Evolutionary conservation across 129 eudicot species (phyloP), one percentile per base, ranked within the genome.

Genomic region (Arctium lappa): DNA sequence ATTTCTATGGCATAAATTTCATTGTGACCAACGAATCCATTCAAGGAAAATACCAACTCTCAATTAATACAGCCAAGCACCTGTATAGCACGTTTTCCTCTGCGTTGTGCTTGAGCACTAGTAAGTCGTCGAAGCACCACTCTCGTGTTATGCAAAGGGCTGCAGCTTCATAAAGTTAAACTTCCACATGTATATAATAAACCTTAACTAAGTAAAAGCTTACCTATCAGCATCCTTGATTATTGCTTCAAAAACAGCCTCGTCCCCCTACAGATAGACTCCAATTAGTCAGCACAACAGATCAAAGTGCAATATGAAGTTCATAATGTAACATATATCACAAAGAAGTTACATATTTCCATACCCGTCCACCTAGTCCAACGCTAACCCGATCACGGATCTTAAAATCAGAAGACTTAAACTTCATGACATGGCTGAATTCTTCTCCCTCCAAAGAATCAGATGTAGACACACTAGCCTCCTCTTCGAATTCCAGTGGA

Each of bases 11-110:
- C 29, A 65, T 62, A 79, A 76, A 50, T 72, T 42, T 53, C 36
- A 73, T n/a, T 29, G 4, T 38, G 82, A 39, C 69, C 8, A 7
- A 38, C 7, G 11, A 10, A 16, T 77, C 44, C 36, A 69, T 74
- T 63, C 74, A 63, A 73, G 33, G 63, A 78, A 80, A 69, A 27
- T 18, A 32, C 32, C 68, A 32, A 9, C 6, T 50, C 31, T 73
- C 63, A 70, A 69, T 34, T 4, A 31, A 13, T 39, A 75, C 16
- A 77, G 29, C 66, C 31, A 82, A 82, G 9, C 72, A 95, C 99
- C 99, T 96, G 94, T 77, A 96, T 96, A 62, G 99, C 98, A 42
- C 99, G 94, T 72, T 85, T 91, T 74, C 99, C 99, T 91, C 99
- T 93, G 36, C 99, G 94, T 86, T 93, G 97, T 69, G 99, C 99